Evolutionary conservation across 345 rosid genomes (phyloP).

Genomic region (Bretschneidera sinensis): DNA sequence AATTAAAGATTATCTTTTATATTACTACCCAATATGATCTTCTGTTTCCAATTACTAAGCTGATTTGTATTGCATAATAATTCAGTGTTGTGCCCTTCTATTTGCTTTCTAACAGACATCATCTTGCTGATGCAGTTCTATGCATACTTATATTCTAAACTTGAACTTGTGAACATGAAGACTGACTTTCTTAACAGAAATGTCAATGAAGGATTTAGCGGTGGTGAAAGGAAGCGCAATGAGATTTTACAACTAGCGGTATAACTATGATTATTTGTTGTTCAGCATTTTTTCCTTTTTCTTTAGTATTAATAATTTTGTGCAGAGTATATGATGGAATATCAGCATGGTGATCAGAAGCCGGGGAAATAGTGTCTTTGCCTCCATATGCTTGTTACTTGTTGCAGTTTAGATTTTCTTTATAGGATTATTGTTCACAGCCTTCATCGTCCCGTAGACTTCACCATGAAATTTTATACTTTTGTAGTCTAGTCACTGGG

Average conservation of each 20-base stretch:
- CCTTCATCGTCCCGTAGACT: too few species aligned
- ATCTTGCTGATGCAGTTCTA: constrained; percentile 64
- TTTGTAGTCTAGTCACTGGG: too few species aligned
- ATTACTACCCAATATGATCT: not conserved
- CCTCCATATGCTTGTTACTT: not conserved
- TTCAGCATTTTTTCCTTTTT: not conserved
- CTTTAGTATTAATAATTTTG: constrained; percentile 2
- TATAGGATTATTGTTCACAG: too few species aligned
- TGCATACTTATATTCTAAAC: constrained; percentile 68
- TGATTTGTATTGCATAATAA: not conserved
- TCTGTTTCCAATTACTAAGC: too few species aligned
- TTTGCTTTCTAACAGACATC: constrained; percentile 5
- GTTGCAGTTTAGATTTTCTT: too few species aligned
- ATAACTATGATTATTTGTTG: constrained; percentile 9
- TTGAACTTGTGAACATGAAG: constrained; percentile 83
- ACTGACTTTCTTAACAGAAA: constrained; percentile 88
- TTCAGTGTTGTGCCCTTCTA: not conserved
- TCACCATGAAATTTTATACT: too few species aligned
- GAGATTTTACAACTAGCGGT: constrained; percentile 97
- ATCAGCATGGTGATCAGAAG: not conserved
- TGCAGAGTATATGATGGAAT: not conserved
- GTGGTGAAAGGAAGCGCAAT: constrained; percentile 96
- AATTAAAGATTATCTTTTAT: not conserved
- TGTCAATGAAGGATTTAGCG: constrained; percentile 98
- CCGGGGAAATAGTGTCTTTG: not conserved